Evolutionary conservation across 805 yeast species (phyloP).

Genomic region (Cyberlindnera maclurae): DNA sequence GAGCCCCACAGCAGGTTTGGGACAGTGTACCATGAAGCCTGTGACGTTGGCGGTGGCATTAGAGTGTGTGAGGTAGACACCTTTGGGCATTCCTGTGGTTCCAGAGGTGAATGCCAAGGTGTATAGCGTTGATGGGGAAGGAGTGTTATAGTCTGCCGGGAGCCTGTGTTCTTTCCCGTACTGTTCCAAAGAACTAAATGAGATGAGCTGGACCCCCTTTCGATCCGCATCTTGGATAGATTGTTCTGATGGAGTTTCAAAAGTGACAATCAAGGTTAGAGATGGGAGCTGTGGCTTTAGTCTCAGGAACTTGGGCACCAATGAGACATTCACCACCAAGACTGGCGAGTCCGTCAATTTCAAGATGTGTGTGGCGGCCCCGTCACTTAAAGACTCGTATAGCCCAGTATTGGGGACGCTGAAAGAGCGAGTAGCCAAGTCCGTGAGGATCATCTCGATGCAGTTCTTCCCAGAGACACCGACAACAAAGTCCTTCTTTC

Average conservation of each 20-base stretch:
- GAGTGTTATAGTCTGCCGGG: slow-evolving; percentile 22
- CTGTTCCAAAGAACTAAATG: slow-evolving; percentile 27
- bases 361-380: slow-evolving; percentile 46
- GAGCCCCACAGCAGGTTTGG: slow-evolving; percentile 22
- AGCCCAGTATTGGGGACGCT: slow-evolving; percentile 36
- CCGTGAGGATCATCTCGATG: slow-evolving; percentile 51
- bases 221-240: slow-evolving; percentile 8
- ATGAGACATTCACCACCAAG: slow-evolving; percentile 37
- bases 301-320: slow-evolving; percentile 34
- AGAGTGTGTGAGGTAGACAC: slow-evolving; percentile 54
- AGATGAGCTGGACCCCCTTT: slow-evolving; percentile 28
- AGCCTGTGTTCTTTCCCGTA: slow-evolving; percentile 31
- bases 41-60: slow-evolving; percentile 37
- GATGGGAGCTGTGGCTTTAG: slow-evolving; percentile 27
- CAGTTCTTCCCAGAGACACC: slow-evolving; percentile 44
- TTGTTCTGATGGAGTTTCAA: slow-evolving; percentile 31
- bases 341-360: slow-evolving; percentile 46
- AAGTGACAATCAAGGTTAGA: slow-evolving; percentile 39
- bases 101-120: slow-evolving; percentile 60
- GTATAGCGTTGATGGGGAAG: slow-evolving; percentile 34
- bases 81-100: slow-evolving; percentile 59
- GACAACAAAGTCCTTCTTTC: slow-evolving; percentile 32
- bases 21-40: slow-evolving; percentile 22
- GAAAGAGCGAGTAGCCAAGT: slow-evolving; percentile 48
- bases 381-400: slow-evolving; percentile 40